Conservation (phyloP, 306 rosid genomes). For the Ochetophila trinervis region DNA sequence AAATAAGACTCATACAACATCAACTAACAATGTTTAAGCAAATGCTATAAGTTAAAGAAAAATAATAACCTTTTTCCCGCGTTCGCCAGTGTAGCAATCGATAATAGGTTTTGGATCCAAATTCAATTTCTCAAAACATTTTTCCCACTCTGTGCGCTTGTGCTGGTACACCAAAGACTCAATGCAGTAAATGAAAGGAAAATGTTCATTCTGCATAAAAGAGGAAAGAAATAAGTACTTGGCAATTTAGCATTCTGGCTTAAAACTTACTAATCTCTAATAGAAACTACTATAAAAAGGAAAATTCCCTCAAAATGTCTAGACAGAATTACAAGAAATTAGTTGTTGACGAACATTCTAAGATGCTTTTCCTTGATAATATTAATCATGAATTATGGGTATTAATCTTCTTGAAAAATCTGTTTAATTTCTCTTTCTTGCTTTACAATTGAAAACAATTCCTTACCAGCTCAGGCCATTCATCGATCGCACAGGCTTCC, state of each 20-base stretch:
- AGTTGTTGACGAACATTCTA: not conserved
- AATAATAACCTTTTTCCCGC: conserved; percentile 72
- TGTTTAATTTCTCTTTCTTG: not conserved
- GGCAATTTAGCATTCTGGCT: not conserved
- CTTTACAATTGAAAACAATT: not conserved
- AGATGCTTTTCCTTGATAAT: not conserved
- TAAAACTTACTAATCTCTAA: not conserved
- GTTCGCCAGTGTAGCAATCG: conserved; percentile 57
- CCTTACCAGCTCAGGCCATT: conserved; percentile 79
- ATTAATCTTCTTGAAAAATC: too few species aligned
- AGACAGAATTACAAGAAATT: not conserved
- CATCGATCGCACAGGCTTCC: conserved; percentile 78
- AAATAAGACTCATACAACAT: not conserved
- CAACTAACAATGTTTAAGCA: not conserved
- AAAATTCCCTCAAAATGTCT: not conserved
- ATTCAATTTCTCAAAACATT: conserved; percentile 59
- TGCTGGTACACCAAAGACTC: conserved; percentile 43
- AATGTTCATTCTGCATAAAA: conserved; percentile 59
- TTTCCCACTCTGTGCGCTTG: conserved; percentile 53
- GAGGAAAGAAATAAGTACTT: not conserved
- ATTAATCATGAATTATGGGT: not conserved
- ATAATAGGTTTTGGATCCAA: conserved; percentile 56
- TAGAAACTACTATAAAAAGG: not conserved
- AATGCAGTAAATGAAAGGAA: conserved; percentile 70
- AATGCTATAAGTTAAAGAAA: conserved; percentile 3